These are phyloP conservation scores for Santalum album DNA, from an alignment of 164 flowering plant species.

Conservation along the genomic window DNA sequence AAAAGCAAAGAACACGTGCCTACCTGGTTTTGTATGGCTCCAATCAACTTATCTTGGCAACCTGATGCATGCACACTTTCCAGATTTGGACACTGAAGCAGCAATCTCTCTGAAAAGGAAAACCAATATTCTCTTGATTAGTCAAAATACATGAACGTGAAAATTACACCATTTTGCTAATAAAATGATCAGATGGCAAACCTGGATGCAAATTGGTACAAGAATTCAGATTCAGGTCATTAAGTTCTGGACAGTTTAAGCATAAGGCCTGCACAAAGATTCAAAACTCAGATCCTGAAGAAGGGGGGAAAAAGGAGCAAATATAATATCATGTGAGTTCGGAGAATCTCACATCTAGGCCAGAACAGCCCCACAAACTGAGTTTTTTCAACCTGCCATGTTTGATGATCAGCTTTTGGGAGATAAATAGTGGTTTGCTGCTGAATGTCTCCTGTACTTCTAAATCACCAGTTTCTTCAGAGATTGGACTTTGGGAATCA, in stretches of 20 bases:
- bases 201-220: slow-evolving; percentile 90
- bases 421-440: slow-evolving; percentile 40
- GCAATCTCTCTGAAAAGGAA: slow-evolving; percentile 50
- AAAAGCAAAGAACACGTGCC: neutral
- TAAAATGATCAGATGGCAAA: slow-evolving; percentile 12
- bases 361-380: slow-evolving; percentile 98
- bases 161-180: neutral
- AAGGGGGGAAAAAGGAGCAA: neutral
- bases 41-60: slow-evolving; percentile 47
- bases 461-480: slow-evolving; percentile 21
- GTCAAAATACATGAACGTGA: too few relatives aligned
- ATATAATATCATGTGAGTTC: neutral
- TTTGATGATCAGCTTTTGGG: slow-evolving; percentile 85
- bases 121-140: too few relatives aligned
- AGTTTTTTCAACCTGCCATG: slow-evolving; percentile 76
- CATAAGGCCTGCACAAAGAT: slow-evolving; percentile 65
- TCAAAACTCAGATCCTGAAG: slow-evolving; percentile 8
- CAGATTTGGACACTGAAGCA: slow-evolving; percentile 76
- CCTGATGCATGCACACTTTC: slow-evolving; percentile 84
- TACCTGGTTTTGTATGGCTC: slow-evolving; percentile 67
- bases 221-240: slow-evolving; percentile 74
- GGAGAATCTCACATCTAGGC: slow-evolving; percentile 70
- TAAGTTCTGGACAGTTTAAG: slow-evolving; percentile 78
- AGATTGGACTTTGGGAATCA: slow-evolving; percentile 16
- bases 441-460: slow-evolving; percentile 27